Evolutionary conservation across 2,329 filamentous ascomycete genomes (phyloP), one percentile per base, ranked within the genome.

Genomic region (Monosporascus sp.): DNA sequence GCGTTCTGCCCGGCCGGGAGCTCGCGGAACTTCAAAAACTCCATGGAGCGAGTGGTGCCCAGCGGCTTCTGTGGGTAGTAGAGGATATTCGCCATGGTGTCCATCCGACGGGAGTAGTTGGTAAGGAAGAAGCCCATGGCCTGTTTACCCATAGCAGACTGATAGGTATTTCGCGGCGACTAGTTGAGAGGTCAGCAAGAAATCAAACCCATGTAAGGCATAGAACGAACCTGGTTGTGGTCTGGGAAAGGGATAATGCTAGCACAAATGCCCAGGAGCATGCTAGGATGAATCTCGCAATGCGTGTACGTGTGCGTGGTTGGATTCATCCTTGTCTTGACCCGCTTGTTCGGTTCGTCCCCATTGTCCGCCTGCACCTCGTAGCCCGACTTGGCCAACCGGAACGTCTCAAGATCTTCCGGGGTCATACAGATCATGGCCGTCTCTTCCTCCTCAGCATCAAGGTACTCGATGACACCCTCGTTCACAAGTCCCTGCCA

Each of bases 171-270:
- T 88, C 94, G 88, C 60, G 94, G 94, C 58, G 93, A 97, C 82
- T 95, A 67, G 47, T 18, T 38, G 20, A 9, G 47, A 47, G 38
- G 61, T 77, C 66, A 78, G 68, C 57, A 62, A 49, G 3, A 20
- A 45, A 54, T 49, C 25, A 6, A 14, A 50, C 47, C 50, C 8
- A 7, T 31, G 37, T 35, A 27, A 55, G 7, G 20, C 27, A 24
- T 45, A 25, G 8, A 47, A 66, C 78, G 63, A 78, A 85, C 83
- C 75, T 90, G 90, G 70, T 99, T 99, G 77, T 99, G 94, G 75
- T 99, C 94, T 1, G 95, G 94, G 84, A 99, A 99, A 0, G 94
- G 94, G 77, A 99, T 99, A 71, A 99, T 99, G 75, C 92, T 97
- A 64, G 94, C 94, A 68, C 95, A 99, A 59, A 99, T 96, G 68